Evolutionary conservation across 306 rosid species (phyloP).

Genomic region (Ochetophila trinervis): DNA sequence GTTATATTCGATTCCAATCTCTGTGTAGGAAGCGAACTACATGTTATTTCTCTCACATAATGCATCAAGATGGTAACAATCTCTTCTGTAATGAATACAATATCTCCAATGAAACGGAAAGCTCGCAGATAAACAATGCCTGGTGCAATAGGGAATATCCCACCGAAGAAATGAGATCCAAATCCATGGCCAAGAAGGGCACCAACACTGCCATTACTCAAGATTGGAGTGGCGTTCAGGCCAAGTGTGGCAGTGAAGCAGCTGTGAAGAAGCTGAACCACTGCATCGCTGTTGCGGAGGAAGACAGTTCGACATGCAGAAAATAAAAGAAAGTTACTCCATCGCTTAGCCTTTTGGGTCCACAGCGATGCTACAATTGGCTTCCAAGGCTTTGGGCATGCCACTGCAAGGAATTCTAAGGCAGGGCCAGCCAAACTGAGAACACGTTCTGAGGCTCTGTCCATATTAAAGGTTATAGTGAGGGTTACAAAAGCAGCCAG

Average conservation of each 20-base stretch:
- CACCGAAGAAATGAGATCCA: conserved; percentile 66
- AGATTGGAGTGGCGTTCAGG: conserved; percentile 55
- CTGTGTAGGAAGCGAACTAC: conserved; percentile 42
- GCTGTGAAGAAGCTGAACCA: conserved; percentile 84
- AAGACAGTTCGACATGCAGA: conserved; percentile 89
- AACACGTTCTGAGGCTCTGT: conserved; percentile 70
- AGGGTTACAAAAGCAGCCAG: conserved; percentile 96
- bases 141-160: conserved; percentile 85
- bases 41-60: conserved; percentile 68
- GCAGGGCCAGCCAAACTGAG: conserved; percentile 91
- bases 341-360: conserved; percentile 94
- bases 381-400: conserved; percentile 99
- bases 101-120: conserved; percentile 58
- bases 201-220: conserved; percentile 73
- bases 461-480: conserved; percentile 89
- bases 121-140: conserved; percentile 86
- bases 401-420: conserved; percentile 85
- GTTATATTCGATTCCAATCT: conserved; percentile 35
- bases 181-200: conserved; percentile 94
- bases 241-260: conserved; percentile 93
- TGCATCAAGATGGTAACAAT: conserved; percentile 73
- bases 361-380: conserved; percentile 95
- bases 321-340: conserved; percentile 86
- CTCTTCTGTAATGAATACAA: conserved; percentile 69
- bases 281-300: conserved; percentile 73